Conservation (phyloP, 106 monocot species). For the Dendrobium catenatum region DNA sequence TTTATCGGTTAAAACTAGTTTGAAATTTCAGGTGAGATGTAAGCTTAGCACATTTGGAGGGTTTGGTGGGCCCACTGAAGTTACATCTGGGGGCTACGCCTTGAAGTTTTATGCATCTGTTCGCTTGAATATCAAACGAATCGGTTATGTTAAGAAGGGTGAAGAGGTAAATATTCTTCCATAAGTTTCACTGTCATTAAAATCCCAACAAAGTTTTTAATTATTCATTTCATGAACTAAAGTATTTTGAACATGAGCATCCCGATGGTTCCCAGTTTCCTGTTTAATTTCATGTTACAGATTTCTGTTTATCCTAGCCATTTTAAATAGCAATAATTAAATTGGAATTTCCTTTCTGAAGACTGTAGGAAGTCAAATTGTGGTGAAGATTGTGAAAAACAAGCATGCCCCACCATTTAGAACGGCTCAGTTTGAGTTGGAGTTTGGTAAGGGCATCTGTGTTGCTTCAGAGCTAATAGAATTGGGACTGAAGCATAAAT, state of each 20-base stretch:
- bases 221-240: background rate
- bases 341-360: background rate
- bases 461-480: slow-evolving; percentile 74
- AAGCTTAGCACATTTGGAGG: slow-evolving; percentile 89
- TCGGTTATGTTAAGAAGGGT: slow-evolving; percentile 80
- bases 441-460: slow-evolving; percentile 84
- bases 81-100: slow-evolving; percentile 95
- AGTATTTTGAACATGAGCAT: background rate
- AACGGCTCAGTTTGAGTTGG: slow-evolving; percentile 79
- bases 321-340: background rate
- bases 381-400: slow-evolving; percentile 96
- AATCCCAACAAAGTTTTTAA: background rate
- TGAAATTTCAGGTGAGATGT: slow-evolving; percentile 55
- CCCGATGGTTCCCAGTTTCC: background rate
- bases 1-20: too few species aligned
- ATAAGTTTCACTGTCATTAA: background rate
- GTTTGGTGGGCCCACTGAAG: slow-evolving; percentile 87
- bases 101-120: slow-evolving; percentile 98
- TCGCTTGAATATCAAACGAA: slow-evolving; percentile 69
- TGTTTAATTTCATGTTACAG: background rate
- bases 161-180: slow-evolving; percentile 59
- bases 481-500: slow-evolving; percentile 57
- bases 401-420: slow-evolving; percentile 97
- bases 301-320: background rate
- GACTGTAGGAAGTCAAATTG: slow-evolving; percentile 76